phyloP scores from a whole-genome alignment of 352 stramenopile genomes.

The Blastocystis sp. region DNA sequence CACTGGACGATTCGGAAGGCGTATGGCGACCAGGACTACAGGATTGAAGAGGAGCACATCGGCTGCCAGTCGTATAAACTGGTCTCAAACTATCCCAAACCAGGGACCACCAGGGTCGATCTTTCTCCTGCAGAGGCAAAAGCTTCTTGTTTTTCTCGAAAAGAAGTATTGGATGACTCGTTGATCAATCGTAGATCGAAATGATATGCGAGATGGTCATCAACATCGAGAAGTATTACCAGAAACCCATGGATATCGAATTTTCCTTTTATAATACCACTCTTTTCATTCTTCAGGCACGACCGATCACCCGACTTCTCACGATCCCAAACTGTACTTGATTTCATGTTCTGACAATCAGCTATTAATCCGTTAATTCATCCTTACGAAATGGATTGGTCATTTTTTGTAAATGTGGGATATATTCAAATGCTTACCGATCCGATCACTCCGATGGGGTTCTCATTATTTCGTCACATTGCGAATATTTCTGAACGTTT shows the following conservation, averaged over 20 bases:
- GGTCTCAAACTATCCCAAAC: conserved; percentile 35
- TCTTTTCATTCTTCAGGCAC: conserved; percentile 39
- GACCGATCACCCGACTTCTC: conserved; percentile 45
- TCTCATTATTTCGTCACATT: not conserved
- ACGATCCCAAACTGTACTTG: not conserved
- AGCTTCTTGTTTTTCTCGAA: not conserved
- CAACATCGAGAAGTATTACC: conserved; percentile 58
- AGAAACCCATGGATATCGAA: conserved; percentile 57
- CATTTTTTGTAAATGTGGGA: not conserved
- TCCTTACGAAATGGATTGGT: conserved; percentile 18
- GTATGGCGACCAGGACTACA: not conserved
- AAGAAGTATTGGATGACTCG: not conserved
- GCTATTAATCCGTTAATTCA: conserved; percentile 45
- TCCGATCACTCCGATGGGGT: not conserved
- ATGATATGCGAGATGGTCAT: not conserved
- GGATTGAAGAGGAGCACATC: not conserved
- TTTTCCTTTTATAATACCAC: conserved; percentile 1
- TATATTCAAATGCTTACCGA: conserved; percentile 7
- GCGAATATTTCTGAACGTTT: not conserved
- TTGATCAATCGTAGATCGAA: not conserved
- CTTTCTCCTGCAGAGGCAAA: not conserved
- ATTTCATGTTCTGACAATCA: not conserved
- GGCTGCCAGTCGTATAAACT: not conserved
- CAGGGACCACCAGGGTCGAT: not conserved
- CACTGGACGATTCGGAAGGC: conserved; percentile 51